A percentile compares a stretch with the other conserved stretches of the same genome.
Conservation (phyloP, 176 grass and related monocot species). For the Avena insularis region DNA sequence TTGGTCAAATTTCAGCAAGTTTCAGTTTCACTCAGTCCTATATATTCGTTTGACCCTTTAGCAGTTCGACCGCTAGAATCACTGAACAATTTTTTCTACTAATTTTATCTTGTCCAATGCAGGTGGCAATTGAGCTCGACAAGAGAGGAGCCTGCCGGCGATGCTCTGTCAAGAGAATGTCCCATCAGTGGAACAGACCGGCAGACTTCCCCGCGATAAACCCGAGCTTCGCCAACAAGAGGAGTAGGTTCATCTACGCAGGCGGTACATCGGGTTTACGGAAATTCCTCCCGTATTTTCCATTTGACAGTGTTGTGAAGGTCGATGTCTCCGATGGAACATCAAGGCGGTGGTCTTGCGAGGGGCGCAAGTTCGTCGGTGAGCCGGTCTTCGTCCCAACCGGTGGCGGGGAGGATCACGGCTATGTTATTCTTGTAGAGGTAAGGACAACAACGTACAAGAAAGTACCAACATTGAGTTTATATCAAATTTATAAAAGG, state of each 20-base stretch:
- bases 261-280: slow-evolving; percentile 56
- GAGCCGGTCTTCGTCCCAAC: slow-evolving; percentile 75
- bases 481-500: too few relatives aligned
- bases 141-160: slow-evolving; percentile 47
- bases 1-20: neutral
- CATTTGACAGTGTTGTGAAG: slow-evolving; percentile 87
- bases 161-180: slow-evolving; percentile 57
- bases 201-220: slow-evolving; percentile 83
- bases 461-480: neutral
- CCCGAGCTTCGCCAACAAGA: slow-evolving; percentile 57
- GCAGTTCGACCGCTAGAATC: neutral
- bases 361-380: slow-evolving; percentile 70
- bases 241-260: slow-evolving; percentile 71
- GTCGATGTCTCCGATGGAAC: slow-evolving; percentile 51
- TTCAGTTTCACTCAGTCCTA: neutral
- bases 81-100: neutral
- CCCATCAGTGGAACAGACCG: slow-evolving; percentile 63
- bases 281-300: slow-evolving; percentile 76
- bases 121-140: slow-evolving; percentile 78
- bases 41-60: neutral
- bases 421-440: slow-evolving; percentile 92
- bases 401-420: slow-evolving; percentile 64
- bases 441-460: slow-evolving; percentile 30
- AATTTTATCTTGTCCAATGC: neutral
- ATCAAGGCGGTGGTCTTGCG: slow-evolving; percentile 45